phyloP scores from a whole-genome alignment of 305 asterid genomes.

The Caryopteris hybrid region DNA sequence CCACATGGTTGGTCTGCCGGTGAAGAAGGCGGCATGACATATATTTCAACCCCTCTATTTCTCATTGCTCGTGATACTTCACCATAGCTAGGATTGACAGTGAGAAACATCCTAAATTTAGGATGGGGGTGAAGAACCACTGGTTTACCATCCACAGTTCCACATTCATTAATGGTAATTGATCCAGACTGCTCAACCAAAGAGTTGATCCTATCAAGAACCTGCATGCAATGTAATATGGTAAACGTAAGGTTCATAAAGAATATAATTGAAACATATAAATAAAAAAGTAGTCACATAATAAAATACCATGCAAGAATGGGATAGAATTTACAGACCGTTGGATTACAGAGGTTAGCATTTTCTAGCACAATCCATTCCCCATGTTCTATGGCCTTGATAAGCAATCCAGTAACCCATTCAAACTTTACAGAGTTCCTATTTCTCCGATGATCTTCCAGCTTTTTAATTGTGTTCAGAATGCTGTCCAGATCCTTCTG shows the following conservation, averaged over 20 bases:
- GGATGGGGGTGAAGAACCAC: slow-evolving; percentile 90
- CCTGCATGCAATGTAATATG: slow-evolving; percentile 46
- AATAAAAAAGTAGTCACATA: neutral
- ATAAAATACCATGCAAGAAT: neutral
- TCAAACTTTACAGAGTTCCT: slow-evolving; percentile 70
- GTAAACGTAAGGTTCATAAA: slow-evolving; percentile 8
- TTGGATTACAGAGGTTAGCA: slow-evolving; percentile 99
- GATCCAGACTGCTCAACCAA: slow-evolving; percentile 99
- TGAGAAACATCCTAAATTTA: slow-evolving; percentile 88
- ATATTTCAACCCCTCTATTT: slow-evolving; percentile 94
- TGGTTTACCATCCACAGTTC: slow-evolving; percentile 82
- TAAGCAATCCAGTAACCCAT: slow-evolving; percentile 89
- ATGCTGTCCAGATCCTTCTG: slow-evolving; percentile 53
- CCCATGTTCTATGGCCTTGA: slow-evolving; percentile 95
- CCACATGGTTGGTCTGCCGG: slow-evolving; percentile 35
- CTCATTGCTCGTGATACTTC: slow-evolving; percentile 99
- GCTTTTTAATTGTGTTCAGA: slow-evolving; percentile 44
- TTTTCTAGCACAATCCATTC: slow-evolving; percentile 97
- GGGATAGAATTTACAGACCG: slow-evolving; percentile 49
- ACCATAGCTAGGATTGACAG: slow-evolving; percentile 86
- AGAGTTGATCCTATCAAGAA: slow-evolving; percentile 97
- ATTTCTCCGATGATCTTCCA: slow-evolving; percentile 40
- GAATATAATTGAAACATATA: neutral
- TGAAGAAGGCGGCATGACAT: slow-evolving; percentile 73
- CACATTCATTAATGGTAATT: slow-evolving; percentile 91